Evolutionary conservation across 441 rosid species (phyloP).

Genomic region (Breynia disticha): DNA sequence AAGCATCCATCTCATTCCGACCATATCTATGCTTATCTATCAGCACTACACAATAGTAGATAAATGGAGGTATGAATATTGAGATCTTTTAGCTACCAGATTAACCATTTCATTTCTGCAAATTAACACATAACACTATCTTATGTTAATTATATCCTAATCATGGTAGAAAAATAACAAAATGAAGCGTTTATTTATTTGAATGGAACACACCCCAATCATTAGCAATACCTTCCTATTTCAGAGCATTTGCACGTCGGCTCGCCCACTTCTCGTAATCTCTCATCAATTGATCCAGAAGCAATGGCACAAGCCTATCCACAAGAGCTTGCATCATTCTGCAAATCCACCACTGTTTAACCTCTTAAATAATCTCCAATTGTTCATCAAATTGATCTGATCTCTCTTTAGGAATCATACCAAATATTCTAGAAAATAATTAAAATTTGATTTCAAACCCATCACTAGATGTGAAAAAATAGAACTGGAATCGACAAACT

Average conservation of each 20-base stretch:
- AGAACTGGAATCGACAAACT: too few species aligned
- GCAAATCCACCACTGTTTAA: too few species aligned
- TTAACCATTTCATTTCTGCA: too few species aligned
- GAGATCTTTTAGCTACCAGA: too few species aligned
- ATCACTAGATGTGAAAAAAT: neutral
- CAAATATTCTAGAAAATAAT: neutral
- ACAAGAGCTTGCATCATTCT: slow-evolving; percentile 71
- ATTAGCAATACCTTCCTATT: slow-evolving; percentile 4
- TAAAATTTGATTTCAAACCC: neutral
- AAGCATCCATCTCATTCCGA: too few species aligned
- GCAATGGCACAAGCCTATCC: slow-evolving; percentile 59
- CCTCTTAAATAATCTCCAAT: slow-evolving; percentile 10
- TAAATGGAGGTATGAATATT: too few species aligned
- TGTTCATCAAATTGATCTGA: neutral
- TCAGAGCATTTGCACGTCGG: slow-evolving; percentile 7
- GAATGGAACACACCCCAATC: neutral
- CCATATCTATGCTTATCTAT: too few species aligned
- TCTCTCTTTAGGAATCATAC: neutral
- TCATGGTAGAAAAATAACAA: too few species aligned
- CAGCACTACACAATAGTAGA: too few species aligned
- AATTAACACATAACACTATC: too few species aligned
- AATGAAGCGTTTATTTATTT: too few species aligned
- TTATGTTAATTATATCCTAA: too few species aligned
- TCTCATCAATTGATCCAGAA: slow-evolving; percentile 46
- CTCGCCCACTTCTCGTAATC: slow-evolving; percentile 57